phyloP scores from a whole-genome alignment of 1,139 yeast species.

The Scheffersomyces insectosa region DNA sequence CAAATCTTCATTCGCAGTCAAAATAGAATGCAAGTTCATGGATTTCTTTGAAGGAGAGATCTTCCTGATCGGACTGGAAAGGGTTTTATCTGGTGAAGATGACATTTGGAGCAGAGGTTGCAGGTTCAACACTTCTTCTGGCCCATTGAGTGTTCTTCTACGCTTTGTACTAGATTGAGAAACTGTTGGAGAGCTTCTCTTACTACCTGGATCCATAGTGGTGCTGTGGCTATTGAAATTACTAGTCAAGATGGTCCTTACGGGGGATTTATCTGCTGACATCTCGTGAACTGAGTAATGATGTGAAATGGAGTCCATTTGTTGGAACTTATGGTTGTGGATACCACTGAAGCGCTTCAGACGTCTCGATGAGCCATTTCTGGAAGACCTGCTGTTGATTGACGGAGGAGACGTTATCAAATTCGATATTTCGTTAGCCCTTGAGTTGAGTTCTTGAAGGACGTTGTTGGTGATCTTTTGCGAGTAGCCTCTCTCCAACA shows the following conservation, averaged over 20 bases:
- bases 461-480: conserved; percentile 42
- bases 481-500: conserved; percentile 45
- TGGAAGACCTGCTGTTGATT: conserved; percentile 2
- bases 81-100: conserved; percentile 2
- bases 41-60: conserved; percentile 45
- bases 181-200: not conserved
- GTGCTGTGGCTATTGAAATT: not conserved
- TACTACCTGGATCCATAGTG: not conserved
- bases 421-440: conserved; percentile 33
- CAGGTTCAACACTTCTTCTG: conserved; percentile 22
- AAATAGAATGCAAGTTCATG: conserved; percentile 30
- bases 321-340: conserved; percentile 35
- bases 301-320: conserved; percentile 44
- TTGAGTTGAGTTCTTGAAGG: conserved; percentile 37
- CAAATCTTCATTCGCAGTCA: not conserved
- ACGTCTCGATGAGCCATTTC: conserved; percentile 12
- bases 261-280: not conserved
- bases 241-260: not conserved
- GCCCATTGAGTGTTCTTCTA: conserved; percentile 25
- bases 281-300: conserved; percentile 34
- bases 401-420: conserved; percentile 15
- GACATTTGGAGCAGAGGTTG: conserved; percentile 3
- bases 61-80: conserved; percentile 21
- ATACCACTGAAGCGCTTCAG: conserved; percentile 34
- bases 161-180: conserved; percentile 18